Conservation (phyloP, 2,329 filamentous ascomycete species). For the Claviceps africana region DNA sequence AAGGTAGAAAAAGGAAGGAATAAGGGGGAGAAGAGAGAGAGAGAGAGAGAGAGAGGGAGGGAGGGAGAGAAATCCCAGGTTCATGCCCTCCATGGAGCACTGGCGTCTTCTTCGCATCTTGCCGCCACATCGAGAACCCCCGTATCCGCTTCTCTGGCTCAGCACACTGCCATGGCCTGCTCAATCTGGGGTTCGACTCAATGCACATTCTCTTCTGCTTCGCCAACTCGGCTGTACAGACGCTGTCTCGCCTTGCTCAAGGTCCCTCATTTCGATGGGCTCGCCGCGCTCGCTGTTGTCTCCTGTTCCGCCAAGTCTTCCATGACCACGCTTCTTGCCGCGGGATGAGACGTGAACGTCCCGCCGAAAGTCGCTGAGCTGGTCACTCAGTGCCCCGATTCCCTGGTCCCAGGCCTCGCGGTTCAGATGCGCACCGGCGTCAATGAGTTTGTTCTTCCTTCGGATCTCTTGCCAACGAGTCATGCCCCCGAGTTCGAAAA, state of each 20-base stretch:
- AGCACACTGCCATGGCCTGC: conserved; percentile 11
- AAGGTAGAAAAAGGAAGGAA: neutral
- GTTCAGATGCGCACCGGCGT: conserved; percentile 25
- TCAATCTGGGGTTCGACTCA: conserved; percentile 24
- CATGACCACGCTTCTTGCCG: conserved; percentile 11
- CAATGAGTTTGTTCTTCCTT: conserved; percentile 42
- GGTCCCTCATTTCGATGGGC: conserved; percentile 18
- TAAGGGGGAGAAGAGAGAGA: neutral
- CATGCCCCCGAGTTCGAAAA: conserved; percentile 55
- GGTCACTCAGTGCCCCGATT: conserved; percentile 22
- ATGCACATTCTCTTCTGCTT: conserved; percentile 21
- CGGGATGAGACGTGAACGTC: conserved; percentile 19
- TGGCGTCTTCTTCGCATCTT: neutral
- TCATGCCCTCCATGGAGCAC: no score
- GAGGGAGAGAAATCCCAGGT: no score
- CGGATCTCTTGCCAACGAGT: conserved; percentile 62
- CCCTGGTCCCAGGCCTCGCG: conserved; percentile 22
- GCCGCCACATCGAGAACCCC: neutral
- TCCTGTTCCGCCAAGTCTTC: conserved; percentile 15
- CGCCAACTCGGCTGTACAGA: conserved; percentile 8
- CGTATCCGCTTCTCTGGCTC: no score
- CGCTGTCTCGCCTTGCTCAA: neutral
- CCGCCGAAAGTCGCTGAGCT: conserved; percentile 21
- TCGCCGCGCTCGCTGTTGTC: conserved; percentile 15
- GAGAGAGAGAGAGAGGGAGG: neutral